Evolutionary conservation across 2,329 filamentous ascomycete species (phyloP), one percentile per base, ranked within the genome.

Genomic region (Fusarium globosum): DNA sequence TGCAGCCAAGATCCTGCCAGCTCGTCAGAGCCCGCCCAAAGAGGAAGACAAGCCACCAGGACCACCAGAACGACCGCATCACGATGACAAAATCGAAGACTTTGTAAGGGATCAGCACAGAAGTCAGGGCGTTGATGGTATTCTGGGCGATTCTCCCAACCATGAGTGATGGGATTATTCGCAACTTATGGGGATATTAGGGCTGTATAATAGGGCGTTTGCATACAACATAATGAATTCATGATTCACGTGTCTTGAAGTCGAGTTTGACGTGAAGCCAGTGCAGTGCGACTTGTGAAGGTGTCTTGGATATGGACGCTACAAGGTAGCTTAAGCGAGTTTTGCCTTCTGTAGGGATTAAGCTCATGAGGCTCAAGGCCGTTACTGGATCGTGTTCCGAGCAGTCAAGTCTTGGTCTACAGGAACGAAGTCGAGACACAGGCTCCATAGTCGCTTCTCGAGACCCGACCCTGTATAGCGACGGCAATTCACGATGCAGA

Each of bases 41-140:
- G 65, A 79, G 14, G 61, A 71, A 8, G 64, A 72, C 11, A 71
- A 74, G 59, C 62, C 65, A 12, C 65, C 76, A 3, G 84, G 82
- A 7, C 83, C 83, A 20, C 86, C 86, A 6, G 73, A 83, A 16
- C 80, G 86, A 20, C 86, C 86, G 0, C 70, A 80, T 28, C 83
- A 88, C 61, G 87, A 88, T 69, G 60, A 76, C 10, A 83, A 86
- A 73, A 88, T 89, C 56, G 86, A 87, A 68, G 85, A 87, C 35
- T 89, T 89, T 67, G 79, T 89, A 38, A 82, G 85, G 56, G 86
- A 88, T 55, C 87, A 88, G 79, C 86, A 89, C 74, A 78, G 83
- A 43, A 88, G 86, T 78, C 85, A 83, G 68, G 80, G 75, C 36
- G 72, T 79, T 16, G 78, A 81, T 30, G 78, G 76, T 12, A 51